Percentiles rank a stretch among this genome's conserved stretches.
These are phyloP conservation scores for Sarocladium oryzae DNA, from an alignment of 2,329 filamentous ascomycete genomes.

Conservation along the genomic window DNA sequence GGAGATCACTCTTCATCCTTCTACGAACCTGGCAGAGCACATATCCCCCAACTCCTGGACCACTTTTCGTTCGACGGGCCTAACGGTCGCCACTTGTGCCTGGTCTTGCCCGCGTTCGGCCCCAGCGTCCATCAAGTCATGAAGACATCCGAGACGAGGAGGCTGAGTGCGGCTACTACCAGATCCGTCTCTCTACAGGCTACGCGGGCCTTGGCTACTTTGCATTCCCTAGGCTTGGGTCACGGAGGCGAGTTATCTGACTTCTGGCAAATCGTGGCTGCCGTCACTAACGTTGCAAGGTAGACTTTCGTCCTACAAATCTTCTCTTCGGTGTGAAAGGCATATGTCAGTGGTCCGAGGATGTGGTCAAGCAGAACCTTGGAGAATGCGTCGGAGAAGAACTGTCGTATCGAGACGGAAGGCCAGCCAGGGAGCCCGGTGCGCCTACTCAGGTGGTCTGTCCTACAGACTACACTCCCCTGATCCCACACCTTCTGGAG, in stretches of 20 bases:
- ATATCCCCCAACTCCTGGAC: not conserved
- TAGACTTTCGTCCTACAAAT: not conserved
- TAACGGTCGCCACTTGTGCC: slow-evolving; percentile 3
- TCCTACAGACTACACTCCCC: not conserved
- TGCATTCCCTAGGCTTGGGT: not conserved
- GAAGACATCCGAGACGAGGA: not conserved
- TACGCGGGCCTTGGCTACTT: not conserved
- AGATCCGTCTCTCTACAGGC: not conserved
- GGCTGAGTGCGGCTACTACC: not conserved
- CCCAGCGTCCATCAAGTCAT: not conserved
- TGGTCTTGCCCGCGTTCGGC: slow-evolving; percentile 3
- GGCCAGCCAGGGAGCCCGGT: not conserved
- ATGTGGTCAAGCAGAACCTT: not conserved
- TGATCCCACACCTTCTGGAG: not conserved
- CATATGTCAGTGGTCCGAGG: slow-evolving; percentile 5
- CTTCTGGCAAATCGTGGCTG: not conserved
- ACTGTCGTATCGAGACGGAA: not conserved
- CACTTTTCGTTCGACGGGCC: slow-evolving; percentile 4
- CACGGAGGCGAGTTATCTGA: not conserved
- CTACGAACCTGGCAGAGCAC: not conserved
- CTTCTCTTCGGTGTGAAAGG: not conserved
- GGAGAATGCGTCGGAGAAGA: not conserved
- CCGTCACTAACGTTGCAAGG: not conserved
- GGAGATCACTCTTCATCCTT: not conserved
- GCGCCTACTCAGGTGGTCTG: not conserved